Evolutionary conservation across 2,329 filamentous ascomycete genomes (phyloP), one percentile per base, ranked within the genome.

Genomic region (Claviceps cyperi): DNA sequence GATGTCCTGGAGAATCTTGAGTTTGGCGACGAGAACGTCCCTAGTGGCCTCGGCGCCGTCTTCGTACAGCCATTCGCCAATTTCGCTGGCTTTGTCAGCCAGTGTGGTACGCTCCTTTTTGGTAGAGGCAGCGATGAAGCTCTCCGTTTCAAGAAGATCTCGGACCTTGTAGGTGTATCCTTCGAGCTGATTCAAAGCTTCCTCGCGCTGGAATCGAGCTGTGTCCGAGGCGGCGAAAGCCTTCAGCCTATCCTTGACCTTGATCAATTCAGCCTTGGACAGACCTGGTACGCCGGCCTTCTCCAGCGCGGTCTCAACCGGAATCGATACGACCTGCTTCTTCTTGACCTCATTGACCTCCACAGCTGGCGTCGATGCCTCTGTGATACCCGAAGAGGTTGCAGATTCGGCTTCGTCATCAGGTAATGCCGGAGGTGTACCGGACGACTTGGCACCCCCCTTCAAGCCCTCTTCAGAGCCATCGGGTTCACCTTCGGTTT

Each of bases 121-220:
- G 9, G 84, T 91, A 35, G 89, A 85, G 3, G 76, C 79, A 13
- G 75, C 74, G 48, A 84, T 71, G 63, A 96, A 97, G 1, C 75
- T 73, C 46, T 86, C 81, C 53, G 84, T 83, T 41, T 87, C 83
- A 2, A 96, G 73, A 43, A 94, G 75, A 64, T 96, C 89, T 24
- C 89, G 83, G 28, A 86, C 78, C 60, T 81, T 84, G 73, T 98
- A 98, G 14, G 91, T 95, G 66, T 85, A 97, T 13, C 78, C 83
- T 67, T 98, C 92, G n/a, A 98, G 79, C 56, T 86, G 84, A 68
- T 97, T 98, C 51, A 96, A 72, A 1, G 86, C 80, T 64, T 96
- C 91, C 63, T 96, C 90, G 35, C 90, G 81, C 51, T 81, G 72
- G 37, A 81, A 69, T 47, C 90, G 84, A 28, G 84, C 80, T 57